Evolutionary conservation across 768 basidiomycete genomes (phyloP), one percentile per base, ranked within the genome.

Genomic region (Amanita fuliginea): DNA sequence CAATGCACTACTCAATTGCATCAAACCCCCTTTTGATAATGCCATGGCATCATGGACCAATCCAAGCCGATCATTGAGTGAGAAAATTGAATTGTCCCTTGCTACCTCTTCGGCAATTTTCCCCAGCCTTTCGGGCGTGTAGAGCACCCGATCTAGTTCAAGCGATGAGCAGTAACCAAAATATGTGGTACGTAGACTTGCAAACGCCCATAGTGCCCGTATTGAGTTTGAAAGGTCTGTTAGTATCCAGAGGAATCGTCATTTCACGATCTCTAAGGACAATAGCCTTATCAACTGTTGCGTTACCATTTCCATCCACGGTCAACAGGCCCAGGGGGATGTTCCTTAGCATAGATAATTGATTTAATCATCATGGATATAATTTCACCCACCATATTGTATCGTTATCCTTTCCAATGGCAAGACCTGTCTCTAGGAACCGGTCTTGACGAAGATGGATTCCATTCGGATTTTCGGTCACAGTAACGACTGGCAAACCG

Each of bases 401-500:
- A 62, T 90, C 71, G 57, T 96, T 91, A 52, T 96, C 88, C 60
- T 88, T 78, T 8, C 78, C 77, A 57, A 82, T 78, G 7, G 80
- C 81, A 53, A 75, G 76, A 0, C 92, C 94, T 0, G 83, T 86
- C 60, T 89, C 85, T 42, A 98, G 70, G 76, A 96, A 98, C 16
- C 96, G 76, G 61, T 96, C 88, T 66, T 98, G 96, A 30, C 81
- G 79, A 47, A 98, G 73, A 49, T 71, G 74, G 57, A 99, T 81
- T 8, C 83, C 83, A 39, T 74, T 76, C 0, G 70, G 63, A 10
- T 72, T 76, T 65, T 97, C 93, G 1, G 79, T 84, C 40, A 98
- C 89, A 28, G 80, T 86, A 49, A 98, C 63, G 21, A 98, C 81
- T 1, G 96, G 96, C 71, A 84, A 97, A 13, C 96, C 96, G 41